phyloP scores from a whole-genome alignment of 1,284 basidiomycete species.

The Sanghuangporus weigelae region DNA sequence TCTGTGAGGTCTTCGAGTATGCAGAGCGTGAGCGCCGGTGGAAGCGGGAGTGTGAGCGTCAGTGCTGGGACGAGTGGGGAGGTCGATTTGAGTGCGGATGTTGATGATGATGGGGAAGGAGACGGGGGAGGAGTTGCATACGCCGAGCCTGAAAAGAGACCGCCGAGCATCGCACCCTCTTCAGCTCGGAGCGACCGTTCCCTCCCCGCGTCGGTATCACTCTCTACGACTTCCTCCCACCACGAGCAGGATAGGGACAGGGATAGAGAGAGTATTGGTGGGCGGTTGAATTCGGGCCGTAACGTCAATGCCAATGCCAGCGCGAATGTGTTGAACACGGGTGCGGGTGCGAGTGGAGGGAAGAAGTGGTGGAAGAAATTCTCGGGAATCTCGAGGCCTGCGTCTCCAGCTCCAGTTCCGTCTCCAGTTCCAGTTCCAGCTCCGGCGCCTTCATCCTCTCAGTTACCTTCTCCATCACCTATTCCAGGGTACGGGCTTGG shows the following conservation, averaged over 20 bases:
- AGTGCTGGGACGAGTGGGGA: neutral
- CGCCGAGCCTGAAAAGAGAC: neutral
- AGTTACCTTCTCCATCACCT: neutral
- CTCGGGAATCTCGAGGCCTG: neutral
- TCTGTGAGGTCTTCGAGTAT: neutral
- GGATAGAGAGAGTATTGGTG: neutral
- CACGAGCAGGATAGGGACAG: neutral
- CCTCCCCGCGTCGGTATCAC: neutral
- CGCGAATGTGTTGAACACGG: neutral
- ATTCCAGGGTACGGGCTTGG: neutral
- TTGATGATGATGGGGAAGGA: neutral
- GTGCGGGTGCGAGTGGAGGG: neutral
- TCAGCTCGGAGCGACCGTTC: neutral
- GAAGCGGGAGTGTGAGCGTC: neutral
- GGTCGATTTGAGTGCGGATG: neutral
- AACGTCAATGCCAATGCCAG: neutral
- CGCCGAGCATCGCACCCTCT: neutral
- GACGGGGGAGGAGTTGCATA: neutral
- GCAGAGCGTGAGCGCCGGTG: neutral
- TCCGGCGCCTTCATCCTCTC: neutral
- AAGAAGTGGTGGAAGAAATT: slow-evolving; percentile 16
- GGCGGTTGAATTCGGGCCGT: neutral
- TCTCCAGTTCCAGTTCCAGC: neutral
- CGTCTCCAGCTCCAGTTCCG: neutral
- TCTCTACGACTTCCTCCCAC: neutral